Base-by-base conservation (phyloP, 2,329 filamentous ascomycete species). In the Pseudogymnoascus sp. region DNA sequence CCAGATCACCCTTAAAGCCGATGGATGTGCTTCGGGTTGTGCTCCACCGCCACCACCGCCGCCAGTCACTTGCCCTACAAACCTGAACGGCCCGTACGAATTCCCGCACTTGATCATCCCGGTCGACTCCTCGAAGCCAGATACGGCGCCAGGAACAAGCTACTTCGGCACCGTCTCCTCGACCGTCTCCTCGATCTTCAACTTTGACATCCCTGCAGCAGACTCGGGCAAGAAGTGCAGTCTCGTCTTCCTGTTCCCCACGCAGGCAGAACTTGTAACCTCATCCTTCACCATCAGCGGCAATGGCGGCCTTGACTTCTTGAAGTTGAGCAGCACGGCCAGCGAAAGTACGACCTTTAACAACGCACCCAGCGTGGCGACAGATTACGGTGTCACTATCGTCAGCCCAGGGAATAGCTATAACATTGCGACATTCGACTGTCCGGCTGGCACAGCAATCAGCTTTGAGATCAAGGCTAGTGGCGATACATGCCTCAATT, bases 241-340 rank as follows among this genome's bases (percentile, higher is more conserved):
- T 62, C 75, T 89, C 9, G 75, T 85, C 61, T 89, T 89, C 80
- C 76, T 87, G 43, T 82, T 88, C 74, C 86, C 86, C 9, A 66
- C 74, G 60, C 72, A 82, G 64, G 67, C 75, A 20, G 73, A 85
- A 33, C 80, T 87, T 18, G 72, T 83, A 72, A 85, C 84, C 1
- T 85, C 84, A 0, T 76, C 77, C 9, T 86, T 76, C 73, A 79
- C 74, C 22, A 82, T 81, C 68, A 80, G 74, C 28, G 78, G 83
- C 20, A 75, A 77, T 22, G 85, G 84, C 39, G 73, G 74, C 57
- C 73, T 86, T 60, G 74, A 79, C 63, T 81, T 87, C 69, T 73
- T 74, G 16, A 70, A 73, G 66, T 77, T 88, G 25, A 70, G 71
- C 60, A 68, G 67, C 1, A 69, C 76, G 38, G 84, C 81, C 9